Percentiles rank a stretch among this genome's conserved stretches.
Evolutionary conservation across 2,329 filamentous ascomycete genomes (phyloP).

Genomic region (Cordyceps pruinosa): DNA sequence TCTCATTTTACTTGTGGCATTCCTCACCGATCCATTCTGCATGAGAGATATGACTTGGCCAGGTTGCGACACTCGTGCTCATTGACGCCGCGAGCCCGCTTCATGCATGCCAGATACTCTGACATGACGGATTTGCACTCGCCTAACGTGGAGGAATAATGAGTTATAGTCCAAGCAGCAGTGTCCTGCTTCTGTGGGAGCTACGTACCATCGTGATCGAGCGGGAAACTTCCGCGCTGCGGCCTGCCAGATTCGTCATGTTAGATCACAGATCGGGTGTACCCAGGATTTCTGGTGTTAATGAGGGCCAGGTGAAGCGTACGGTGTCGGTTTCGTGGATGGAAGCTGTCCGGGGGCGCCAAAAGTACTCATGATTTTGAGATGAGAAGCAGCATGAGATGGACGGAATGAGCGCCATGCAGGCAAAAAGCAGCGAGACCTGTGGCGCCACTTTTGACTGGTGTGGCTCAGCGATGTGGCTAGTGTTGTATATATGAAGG

Average conservation of each 20-base stretch:
- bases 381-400: background rate
- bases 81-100: conserved; percentile 75
- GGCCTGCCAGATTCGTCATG: conserved; percentile 46
- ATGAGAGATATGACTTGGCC: conserved; percentile 82
- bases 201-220: conserved; percentile 72
- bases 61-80: conserved; percentile 76
- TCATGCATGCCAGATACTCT: conserved; percentile 80
- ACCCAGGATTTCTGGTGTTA: background rate
- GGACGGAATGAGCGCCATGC: background rate
- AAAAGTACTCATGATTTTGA: conserved; percentile 51
- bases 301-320: conserved; percentile 27
- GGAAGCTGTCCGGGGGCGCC: conserved; percentile 63
- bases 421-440: background rate
- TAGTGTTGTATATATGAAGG: background rate
- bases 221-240: conserved; percentile 88
- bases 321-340: conserved; percentile 64
- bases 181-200: background rate
- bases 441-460: conserved; percentile 5
- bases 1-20: background rate
- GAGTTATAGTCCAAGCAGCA: background rate
- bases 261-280: background rate
- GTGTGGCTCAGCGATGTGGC: background rate
- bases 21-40: conserved; percentile 89
- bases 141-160: conserved; percentile 40
- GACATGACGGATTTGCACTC: conserved; percentile 91